Evolutionary conservation across 2,329 filamentous ascomycete genomes (phyloP).

Genomic region (Pseudogymnoascus pannorum): DNA sequence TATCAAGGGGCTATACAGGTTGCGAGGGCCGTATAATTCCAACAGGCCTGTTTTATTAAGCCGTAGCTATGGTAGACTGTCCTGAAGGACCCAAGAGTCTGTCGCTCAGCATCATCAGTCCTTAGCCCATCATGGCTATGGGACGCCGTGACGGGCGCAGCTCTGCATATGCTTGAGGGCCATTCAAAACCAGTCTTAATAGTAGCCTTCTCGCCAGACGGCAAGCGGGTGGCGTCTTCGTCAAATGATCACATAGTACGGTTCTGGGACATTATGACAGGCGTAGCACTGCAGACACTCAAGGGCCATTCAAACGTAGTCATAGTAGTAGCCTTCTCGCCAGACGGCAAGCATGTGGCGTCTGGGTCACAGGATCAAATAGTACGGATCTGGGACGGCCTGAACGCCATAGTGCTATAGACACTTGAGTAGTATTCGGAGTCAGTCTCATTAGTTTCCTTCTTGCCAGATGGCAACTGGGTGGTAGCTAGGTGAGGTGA

Average conservation of each 20-base stretch:
- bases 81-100: conserved; percentile 10
- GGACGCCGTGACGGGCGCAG: background rate
- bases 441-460: background rate
- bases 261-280: background rate
- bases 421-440: conserved; percentile 16
- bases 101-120: conserved; percentile 11
- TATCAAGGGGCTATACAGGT: background rate
- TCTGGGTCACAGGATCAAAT: conserved; percentile 13
- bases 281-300: conserved; percentile 11
- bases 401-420: conserved; percentile 15
- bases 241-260: conserved; percentile 3
- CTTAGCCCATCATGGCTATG: background rate
- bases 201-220: conserved; percentile 11
- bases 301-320: conserved; percentile 11
- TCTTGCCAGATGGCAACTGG: conserved; percentile 12
- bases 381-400: conserved; percentile 15
- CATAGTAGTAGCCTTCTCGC: conserved; percentile 13
- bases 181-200: no score
- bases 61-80: background rate
- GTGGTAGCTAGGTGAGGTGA: conserved; percentile 5
- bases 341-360: conserved; percentile 8
- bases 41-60: background rate
- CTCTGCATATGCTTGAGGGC: no score
- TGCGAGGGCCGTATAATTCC: background rate
- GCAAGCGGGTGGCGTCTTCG: conserved; percentile 10